Base-by-base conservation (phyloP, 73 alveolate genomes). In the Paramecium primaurelia region DNA sequence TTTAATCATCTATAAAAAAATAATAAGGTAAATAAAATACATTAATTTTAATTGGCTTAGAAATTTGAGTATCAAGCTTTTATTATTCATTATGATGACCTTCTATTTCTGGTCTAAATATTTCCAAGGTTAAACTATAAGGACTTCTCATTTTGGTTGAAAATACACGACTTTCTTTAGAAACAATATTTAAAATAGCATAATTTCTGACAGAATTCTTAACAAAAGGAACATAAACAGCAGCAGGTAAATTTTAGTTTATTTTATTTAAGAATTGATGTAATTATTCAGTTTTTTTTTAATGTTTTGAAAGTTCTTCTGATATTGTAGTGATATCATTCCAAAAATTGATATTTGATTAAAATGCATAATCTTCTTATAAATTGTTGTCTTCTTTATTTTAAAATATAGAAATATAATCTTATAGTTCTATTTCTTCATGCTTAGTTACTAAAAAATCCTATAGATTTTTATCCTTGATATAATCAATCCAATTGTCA, bases 81-180 rank as follows among this genome's bases (percentile, higher is more conserved):
- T 28, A 12, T 64, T 64, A 25, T 32, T 14, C 22, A 25, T 89
- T 83, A 8, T 38, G n/a, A 42, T 86, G 38, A 18, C 87, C 36
- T 58, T 93, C 92, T 40, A 92, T 96, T 59, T 83, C 91, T n/a
- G 97, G 95, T 45, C 95, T 88, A 69, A 85, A 94, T 18, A 94
- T 37, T 58, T 94, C 97, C 16, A 94, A 22, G 47, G 94, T 92
- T 16, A 94, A 75, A 94, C 92, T 86, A 60, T 59, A 94, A 20
- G 97, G 97, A 14, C 96, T 94, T 88, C 96, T 92, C 60, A 86
- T 95, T 59, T 75, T 92, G 4, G 97, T 94, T 32, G 95, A 69
- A 59, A 94, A 94, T 22, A 94, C 88, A 44, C 95, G 93, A 36
- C 95, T 86, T 59, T 94, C 97, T 22, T 92, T 89, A 2, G 86